Conservation (phyloP, 202 grass and related monocot genomes). For the Sporobolus alterniflorus region DNA sequence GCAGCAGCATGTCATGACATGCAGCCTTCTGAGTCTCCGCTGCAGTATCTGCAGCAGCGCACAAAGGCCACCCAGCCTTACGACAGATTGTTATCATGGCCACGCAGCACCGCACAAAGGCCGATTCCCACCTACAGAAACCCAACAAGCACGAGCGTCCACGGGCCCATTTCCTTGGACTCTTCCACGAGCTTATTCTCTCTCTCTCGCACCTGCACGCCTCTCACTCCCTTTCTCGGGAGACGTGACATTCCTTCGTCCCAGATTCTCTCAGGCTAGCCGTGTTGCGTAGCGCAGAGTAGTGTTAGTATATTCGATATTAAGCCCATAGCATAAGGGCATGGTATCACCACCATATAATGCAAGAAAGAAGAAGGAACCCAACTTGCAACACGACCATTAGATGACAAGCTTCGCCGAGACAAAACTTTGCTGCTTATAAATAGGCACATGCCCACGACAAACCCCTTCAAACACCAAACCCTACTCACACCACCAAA, state of each 20-base stretch:
- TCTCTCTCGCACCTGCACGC: constrained; percentile 39
- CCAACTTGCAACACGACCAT: constrained; percentile 46
- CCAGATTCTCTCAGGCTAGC: constrained; percentile 28
- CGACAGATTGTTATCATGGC: constrained; percentile 59
- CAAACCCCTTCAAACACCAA: constrained; percentile 29
- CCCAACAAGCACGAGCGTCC: constrained; percentile 44
- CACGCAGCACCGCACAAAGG: not conserved
- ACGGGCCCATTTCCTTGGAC: constrained; percentile 27
- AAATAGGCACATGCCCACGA: constrained; percentile 46
- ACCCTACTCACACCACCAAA: not conserved
- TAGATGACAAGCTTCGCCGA: constrained; percentile 27
- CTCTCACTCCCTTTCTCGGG: constrained; percentile 39
- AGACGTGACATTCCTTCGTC: constrained; percentile 44
- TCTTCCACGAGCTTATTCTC: constrained; percentile 4
- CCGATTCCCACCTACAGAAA: constrained; percentile 49
- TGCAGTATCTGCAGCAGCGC: no score
- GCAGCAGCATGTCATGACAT: not conserved
- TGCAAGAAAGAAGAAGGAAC: constrained; percentile 26
- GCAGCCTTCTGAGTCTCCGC: not conserved
- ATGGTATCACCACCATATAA: constrained; percentile 22
- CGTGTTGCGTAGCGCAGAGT: not conserved
- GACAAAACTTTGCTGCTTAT: constrained; percentile 47
- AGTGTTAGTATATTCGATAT: constrained; percentile 1
- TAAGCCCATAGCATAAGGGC: constrained; percentile 10
- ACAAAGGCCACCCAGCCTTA: no score